These are phyloP conservation scores for Pythium volutum DNA, from an alignment of 352 stramenopile genomes.

Conservation along the genomic window DNA sequence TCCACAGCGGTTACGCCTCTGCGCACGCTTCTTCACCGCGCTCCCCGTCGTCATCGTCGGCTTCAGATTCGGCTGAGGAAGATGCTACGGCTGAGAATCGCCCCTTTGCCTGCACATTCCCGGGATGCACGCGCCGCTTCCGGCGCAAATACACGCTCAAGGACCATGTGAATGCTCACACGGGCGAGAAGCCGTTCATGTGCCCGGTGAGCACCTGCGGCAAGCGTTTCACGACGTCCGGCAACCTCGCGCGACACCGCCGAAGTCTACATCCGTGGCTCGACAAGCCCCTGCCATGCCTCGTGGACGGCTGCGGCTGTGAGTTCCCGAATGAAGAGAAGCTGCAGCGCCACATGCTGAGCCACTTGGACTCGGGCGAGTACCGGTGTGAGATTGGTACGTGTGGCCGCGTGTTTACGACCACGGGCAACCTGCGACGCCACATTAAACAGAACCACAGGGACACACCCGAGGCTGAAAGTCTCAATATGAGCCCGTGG, in stretches of 20 bases:
- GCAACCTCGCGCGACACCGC: conserved; percentile 54
- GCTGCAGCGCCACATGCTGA: conserved; percentile 25
- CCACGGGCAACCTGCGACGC: conserved; percentile 30
- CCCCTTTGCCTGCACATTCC: neutral
- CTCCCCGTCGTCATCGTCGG: no score
- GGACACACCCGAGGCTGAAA: neutral
- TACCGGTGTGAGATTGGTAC: no score
- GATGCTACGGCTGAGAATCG: no score
- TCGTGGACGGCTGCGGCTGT: conserved; percentile 14
- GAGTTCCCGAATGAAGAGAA: conserved; percentile 11
- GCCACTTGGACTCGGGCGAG: no score
- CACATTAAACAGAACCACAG: conserved; percentile 50
- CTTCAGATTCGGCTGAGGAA: no score
- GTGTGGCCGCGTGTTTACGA: conserved; percentile 13
- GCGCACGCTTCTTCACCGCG: no score
- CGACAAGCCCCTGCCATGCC: conserved; percentile 14
- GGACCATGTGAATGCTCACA: conserved; percentile 79
- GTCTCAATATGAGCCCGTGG: neutral
- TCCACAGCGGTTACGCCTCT: no score
- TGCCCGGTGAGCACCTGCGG: conserved; percentile 38
- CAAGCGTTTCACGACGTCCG: conserved; percentile 67
- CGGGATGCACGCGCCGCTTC: conserved; percentile 3
- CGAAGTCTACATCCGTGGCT: conserved; percentile 39
- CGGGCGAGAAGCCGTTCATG: conserved; percentile 39
- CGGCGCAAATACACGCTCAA: conserved; percentile 46